Base-by-base conservation (phyloP, 108 stramenopile species). In the Nitzschia sp. region DNA sequence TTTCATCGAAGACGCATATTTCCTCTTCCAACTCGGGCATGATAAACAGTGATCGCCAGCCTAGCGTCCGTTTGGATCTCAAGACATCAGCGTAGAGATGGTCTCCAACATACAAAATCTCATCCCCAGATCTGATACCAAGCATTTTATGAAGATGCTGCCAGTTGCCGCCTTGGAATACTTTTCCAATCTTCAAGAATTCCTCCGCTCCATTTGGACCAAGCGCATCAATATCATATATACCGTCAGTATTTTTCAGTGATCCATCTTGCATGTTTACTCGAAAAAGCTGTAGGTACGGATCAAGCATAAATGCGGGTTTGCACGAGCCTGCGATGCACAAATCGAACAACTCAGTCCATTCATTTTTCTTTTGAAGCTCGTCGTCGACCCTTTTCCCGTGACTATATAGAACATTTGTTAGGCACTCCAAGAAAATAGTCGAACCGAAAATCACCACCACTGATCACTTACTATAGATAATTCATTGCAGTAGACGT, bases 161-260 rank as follows among this genome's bases (percentile, higher is more conserved):
- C 94, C 94, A 98, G 66, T 96, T 96, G 19, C 97, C 97, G 35
- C 94, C 94, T 76, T 98, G 97, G 71, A 97, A 98, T 19, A 85
- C 70, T 75, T 95, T 96, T 8, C 96, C 97, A 36, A 80, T 61
- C 48, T 80, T 66, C 50, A 97, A 80, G 74, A 97, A 97, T 31
- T 90, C 89, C 15, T 62, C 27, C 5, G 83, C 83, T 19, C 91
- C 88, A 63, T 90, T 76, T 50, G 78, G 76, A 23, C 85, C 85
- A 29, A 91, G 62, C 3, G 90, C 87, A 46, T 88, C 88, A 69
- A 94, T 94, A 59, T 94, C 93, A 76, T 79, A 93, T 1, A 94
- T 72, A 30, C 96, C 96, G 77, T 97, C 96, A 3, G 94, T 95
- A 63, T 96, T 96, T 48, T 66, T 71, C 76, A 96, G 62, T 16